Evolutionary conservation across 1,139 yeast genomes (phyloP).

Genomic region (Kluyveromyces marxianus): DNA sequence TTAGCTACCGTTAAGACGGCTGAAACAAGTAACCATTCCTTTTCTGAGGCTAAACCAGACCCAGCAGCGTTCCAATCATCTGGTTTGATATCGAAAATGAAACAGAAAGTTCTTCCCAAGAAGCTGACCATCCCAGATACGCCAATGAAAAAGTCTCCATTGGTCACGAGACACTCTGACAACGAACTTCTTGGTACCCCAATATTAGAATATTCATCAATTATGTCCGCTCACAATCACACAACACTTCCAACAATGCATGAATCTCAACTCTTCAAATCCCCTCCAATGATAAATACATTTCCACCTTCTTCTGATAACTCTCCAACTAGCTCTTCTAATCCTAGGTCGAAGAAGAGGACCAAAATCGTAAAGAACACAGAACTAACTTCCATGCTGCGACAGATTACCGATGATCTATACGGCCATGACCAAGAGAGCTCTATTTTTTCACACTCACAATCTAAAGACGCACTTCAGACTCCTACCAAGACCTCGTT

Average conservation of each 20-base stretch:
- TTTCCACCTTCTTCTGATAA: conserved; percentile 8
- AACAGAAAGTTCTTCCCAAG: conserved; percentile 15
- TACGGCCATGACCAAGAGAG: conserved; percentile 25
- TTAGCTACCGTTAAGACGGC: neutral
- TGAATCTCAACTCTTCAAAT: conserved; percentile 5
- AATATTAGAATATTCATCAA: conserved; percentile 4
- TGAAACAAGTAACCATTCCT: conserved; percentile 6
- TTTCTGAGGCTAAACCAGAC: conserved; percentile 22
- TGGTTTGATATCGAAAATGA: conserved; percentile 28
- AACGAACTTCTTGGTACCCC: conserved; percentile 10
- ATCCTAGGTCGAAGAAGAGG: conserved; percentile 17
- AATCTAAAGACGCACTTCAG: conserved; percentile 3
- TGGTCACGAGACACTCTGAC: conserved; percentile 9
- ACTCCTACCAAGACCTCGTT: conserved; percentile 10
- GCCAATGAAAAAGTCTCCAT: conserved; percentile 29
- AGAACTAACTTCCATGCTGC: conserved; percentile 27
- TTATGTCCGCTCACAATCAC: conserved; percentile 2
- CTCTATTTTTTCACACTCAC: conserved; percentile 8
- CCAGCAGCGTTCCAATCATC: conserved; percentile 20
- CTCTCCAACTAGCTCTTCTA: conserved; percentile 13
- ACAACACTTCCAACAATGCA: conserved; percentile 2
- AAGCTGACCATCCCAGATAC: conserved; percentile 28
- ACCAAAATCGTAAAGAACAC: conserved; percentile 27
- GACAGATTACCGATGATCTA: conserved; percentile 30
- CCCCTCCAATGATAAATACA: conserved; percentile 7